Base-by-base conservation (phyloP, 2,329 filamentous ascomycete genomes). In the Fusarium cicatricum region DNA sequence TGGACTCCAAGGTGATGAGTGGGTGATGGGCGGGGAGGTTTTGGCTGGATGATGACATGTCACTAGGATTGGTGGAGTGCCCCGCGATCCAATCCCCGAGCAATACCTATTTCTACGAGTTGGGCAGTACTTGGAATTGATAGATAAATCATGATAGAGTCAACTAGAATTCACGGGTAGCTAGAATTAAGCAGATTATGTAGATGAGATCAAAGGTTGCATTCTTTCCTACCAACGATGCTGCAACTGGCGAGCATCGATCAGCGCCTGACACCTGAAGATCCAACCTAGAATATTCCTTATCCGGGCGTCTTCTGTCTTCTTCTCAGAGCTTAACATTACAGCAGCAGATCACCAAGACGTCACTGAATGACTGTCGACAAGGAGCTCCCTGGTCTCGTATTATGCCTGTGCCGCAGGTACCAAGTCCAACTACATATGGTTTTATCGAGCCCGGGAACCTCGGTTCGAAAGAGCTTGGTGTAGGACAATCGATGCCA, bases 11-110 rank as follows among this genome's bases (percentile, higher is more conserved):
- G 21, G 14, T 31, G 33, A 55, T 62, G 59, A 60, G 43, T 60
- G 60, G 60, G 60, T 34, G 51, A 38, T 60, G 60, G 60, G 60
- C 38, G 51, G 51, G 44, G 37, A 40, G 29, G 17, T 45, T 26
- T 59, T 62, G 55, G 45, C 45, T 26, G 23, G 23, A 60, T 62
- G 60, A 63, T 63, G 60, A 63, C 60, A 63, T 63, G 60, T 59
- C 47, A 42, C 19, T 32, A 23, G 44, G 50, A 53, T 42, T 48
- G 37, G 60, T 60, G 60, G 60, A 60, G 60, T 63, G 55, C 55
- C 60, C 60, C 60, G 60, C 60, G 60, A 62, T 62, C 17, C 34
- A 19, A 37, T 19, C 16, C 10, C n/a, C 16, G 10, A 11, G 34
- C 10, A 19, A 17, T 8, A 3, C 15, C 7, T 10, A 12, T 37